Evolutionary conservation across 1,139 yeast species (phyloP).

Genomic region (Arxiozyma slooffiae): DNA sequence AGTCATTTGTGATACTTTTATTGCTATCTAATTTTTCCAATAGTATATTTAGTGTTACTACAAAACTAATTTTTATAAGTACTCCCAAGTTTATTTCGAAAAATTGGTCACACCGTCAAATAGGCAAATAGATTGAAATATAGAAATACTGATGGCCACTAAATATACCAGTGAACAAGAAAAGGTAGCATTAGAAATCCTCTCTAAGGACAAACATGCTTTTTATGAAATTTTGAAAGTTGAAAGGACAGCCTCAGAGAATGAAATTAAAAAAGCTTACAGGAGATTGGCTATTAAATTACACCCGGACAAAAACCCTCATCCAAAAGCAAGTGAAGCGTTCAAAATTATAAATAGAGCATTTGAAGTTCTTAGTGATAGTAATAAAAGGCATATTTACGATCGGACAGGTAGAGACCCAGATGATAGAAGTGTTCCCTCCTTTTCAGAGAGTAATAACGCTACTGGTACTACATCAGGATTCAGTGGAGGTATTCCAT

Average conservation of each 20-base stretch:
- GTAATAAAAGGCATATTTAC: constrained; percentile 60
- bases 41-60: background rate
- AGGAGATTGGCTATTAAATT: constrained; percentile 80
- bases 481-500: constrained; percentile 20
- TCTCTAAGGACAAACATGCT: constrained; percentile 50
- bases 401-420: constrained; percentile 94
- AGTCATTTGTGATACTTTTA: background rate
- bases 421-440: constrained; percentile 51
- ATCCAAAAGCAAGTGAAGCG: constrained; percentile 94
- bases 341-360: constrained; percentile 80
- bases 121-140: background rate
- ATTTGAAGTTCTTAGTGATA: constrained; percentile 83
- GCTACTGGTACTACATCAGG: constrained; percentile 5
- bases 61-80: background rate
- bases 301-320: constrained; percentile 96
- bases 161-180: constrained; percentile 55
- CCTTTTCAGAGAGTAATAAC: constrained; percentile 16
- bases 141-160: constrained; percentile 1
- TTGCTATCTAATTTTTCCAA: background rate
- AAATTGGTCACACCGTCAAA: background rate
- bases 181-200: constrained; percentile 48
- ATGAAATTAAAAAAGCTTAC: constrained; percentile 81
- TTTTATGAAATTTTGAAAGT: constrained; percentile 76
- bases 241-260: constrained; percentile 54
- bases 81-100: background rate